phyloP scores from a whole-genome alignment of 306 rosid species.

The Cercis canadensis region DNA sequence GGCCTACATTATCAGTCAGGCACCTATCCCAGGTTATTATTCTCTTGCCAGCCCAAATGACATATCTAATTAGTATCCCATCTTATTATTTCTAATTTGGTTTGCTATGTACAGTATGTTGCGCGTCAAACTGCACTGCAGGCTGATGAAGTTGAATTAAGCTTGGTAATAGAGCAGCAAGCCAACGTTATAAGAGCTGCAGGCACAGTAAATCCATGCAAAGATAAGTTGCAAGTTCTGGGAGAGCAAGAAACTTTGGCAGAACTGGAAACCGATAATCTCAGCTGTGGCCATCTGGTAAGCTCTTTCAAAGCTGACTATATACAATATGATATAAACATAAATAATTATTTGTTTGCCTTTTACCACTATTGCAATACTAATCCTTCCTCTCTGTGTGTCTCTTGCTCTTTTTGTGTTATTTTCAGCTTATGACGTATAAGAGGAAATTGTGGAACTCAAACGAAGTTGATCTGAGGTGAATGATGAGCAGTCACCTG shows the following conservation, averaged over 20 bases:
- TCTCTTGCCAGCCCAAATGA: conserved; percentile 27
- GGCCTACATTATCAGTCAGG: conserved; percentile 56
- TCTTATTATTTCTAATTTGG: conserved; percentile 29
- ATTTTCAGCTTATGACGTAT: conserved; percentile 69
- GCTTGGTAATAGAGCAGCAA: conserved; percentile 50
- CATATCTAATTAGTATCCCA: conserved; percentile 10
- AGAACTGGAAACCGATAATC: conserved; percentile 45
- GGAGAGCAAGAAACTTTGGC: conserved; percentile 63
- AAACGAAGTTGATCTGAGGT: conserved; percentile 29
- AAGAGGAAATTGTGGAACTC: conserved; percentile 52
- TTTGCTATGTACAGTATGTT: conserved; percentile 56
- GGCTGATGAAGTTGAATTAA: conserved; percentile 59
- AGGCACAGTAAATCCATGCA: conserved; percentile 45
- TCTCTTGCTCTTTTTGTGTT: not conserved
- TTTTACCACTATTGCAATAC: conserved; percentile 1
- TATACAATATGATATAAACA: not conserved
- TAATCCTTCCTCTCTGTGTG: not conserved
- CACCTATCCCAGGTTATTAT: conserved; percentile 65
- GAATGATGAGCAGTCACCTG: conserved; percentile 21
- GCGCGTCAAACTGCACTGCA: conserved; percentile 48
- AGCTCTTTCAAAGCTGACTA: conserved; percentile 28
- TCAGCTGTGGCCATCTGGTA: conserved; percentile 64
- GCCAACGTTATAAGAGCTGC: conserved; percentile 34
- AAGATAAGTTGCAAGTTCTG: conserved; percentile 47
- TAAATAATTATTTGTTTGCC: not conserved